Conservation (phyloP, 805 yeast genomes). For the Zygoascus biomembranicola region DNA sequence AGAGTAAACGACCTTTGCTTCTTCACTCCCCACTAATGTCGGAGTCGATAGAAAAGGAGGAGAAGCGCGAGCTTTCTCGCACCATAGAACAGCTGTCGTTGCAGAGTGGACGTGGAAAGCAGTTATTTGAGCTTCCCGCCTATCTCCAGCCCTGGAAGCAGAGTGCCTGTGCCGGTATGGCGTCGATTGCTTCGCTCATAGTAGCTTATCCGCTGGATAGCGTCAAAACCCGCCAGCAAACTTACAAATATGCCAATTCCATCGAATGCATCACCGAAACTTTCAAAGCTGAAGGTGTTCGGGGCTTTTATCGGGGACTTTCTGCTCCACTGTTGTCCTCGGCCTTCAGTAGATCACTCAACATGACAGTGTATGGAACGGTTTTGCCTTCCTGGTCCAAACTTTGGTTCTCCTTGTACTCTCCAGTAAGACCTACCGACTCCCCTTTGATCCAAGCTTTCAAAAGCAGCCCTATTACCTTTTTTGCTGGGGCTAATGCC, state of each 20-base stretch:
- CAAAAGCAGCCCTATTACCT: slow-evolving; percentile 18
- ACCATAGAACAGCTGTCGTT: not conserved
- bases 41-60: not conserved
- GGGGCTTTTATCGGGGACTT: slow-evolving; percentile 62
- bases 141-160: slow-evolving; percentile 35
- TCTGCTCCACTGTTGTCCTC: slow-evolving; percentile 65
- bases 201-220: slow-evolving; percentile 83
- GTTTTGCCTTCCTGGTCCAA: slow-evolving; percentile 34
- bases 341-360: slow-evolving; percentile 50
- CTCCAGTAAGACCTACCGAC: slow-evolving; percentile 8
- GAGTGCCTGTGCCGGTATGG: slow-evolving; percentile 52
- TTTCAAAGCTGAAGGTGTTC: slow-evolving; percentile 49
- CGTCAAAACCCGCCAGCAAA: slow-evolving; percentile 80
- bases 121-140: slow-evolving; percentile 9
- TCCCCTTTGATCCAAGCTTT: slow-evolving; percentile 4
- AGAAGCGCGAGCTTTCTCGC: not conserved
- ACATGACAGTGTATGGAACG: slow-evolving; percentile 54
- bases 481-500: slow-evolving; percentile 51
- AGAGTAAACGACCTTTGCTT: too few species aligned
- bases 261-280: slow-evolving; percentile 52
- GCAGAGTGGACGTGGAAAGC: not conserved
- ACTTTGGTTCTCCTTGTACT: slow-evolving; percentile 13
- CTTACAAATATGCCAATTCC: slow-evolving; percentile 53
- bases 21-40: not conserved
- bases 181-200: slow-evolving; percentile 56